A percentile compares a stretch with the other conserved stretches of the same genome.
Conservation (phyloP, 2,329 filamentous ascomycete species). For the Ceratocystis diversiconidia region DNA sequence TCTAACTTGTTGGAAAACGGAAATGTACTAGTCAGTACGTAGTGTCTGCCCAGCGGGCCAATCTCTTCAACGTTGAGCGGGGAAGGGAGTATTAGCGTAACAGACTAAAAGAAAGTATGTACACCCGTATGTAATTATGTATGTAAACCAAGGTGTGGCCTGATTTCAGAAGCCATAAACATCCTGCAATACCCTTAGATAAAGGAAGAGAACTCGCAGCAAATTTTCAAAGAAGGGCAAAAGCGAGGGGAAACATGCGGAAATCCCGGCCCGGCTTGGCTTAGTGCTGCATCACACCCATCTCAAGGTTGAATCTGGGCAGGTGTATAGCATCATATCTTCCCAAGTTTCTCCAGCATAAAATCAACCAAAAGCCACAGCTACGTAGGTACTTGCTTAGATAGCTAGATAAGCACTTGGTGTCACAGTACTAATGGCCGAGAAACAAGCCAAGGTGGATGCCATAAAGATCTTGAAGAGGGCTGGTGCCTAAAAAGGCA, state of each 20-base stretch:
- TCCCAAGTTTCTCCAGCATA: too few species aligned
- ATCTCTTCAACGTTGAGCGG: background rate
- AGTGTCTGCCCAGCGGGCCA: background rate
- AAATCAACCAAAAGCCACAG: too few species aligned
- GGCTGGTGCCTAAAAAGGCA: background rate
- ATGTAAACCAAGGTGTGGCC: background rate
- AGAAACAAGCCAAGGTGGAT: background rate
- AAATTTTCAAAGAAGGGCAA: too few species aligned
- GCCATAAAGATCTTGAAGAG: background rate
- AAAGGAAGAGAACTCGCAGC: background rate
- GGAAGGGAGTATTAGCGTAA: background rate
- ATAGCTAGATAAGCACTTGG: background rate
- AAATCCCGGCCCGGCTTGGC: too few species aligned
- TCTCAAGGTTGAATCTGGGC: too few species aligned
- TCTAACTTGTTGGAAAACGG: background rate
- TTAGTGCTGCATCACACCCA: too few species aligned
- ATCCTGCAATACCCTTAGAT: background rate
- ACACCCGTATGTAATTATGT: background rate
- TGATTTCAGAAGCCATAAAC: background rate
- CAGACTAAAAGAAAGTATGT: background rate
- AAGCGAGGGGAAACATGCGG: too few species aligned
- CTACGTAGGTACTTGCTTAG: too few species aligned
- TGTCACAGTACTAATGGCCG: conserved; percentile 2
- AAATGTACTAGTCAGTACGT: background rate
- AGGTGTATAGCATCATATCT: too few species aligned